Evolutionary conservation across 768 basidiomycete genomes (phyloP).

Genomic region (Hydnum rufescens): DNA sequence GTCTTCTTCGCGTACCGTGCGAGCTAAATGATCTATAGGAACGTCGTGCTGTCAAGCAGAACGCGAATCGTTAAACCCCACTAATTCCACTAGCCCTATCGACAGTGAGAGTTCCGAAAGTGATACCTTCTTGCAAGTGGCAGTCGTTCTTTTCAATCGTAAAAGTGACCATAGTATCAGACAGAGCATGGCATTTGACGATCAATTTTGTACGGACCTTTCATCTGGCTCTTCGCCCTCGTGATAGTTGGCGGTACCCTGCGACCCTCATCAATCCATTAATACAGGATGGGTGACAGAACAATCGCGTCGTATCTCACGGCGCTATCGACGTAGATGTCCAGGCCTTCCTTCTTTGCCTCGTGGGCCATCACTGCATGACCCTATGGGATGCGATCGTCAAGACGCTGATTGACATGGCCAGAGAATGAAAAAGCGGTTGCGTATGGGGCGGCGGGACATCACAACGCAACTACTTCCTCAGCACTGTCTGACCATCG

Average conservation of each 20-base stretch:
- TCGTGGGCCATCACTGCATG: conserved; percentile 8
- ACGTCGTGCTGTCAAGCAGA: conserved; percentile 6
- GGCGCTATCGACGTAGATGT: conserved; percentile 8
- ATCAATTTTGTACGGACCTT: not conserved
- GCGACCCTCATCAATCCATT: not conserved
- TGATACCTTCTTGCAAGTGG: conserved; percentile 9
- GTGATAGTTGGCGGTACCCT: conserved; percentile 9
- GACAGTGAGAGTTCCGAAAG: not conserved
- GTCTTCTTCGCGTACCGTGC: conserved; percentile 5
- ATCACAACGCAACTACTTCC: no score
- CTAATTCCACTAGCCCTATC: no score
- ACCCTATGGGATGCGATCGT: not conserved
- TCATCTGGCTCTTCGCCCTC: conserved; percentile 8
- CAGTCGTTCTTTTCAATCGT: conserved; percentile 5
- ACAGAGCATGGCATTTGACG: not conserved
- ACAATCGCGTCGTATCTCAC: no score
- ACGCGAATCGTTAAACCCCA: not conserved
- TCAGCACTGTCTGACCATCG: conserved; percentile 1
- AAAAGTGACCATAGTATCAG: not conserved
- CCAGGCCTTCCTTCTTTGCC: conserved; percentile 6
- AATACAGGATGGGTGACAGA: not conserved
- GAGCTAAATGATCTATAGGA: conserved; percentile 8
- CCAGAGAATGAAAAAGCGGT: no score
- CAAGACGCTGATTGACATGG: not conserved
- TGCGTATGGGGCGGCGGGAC: no score